Evolutionary conservation across 345 rosid species (phyloP), one percentile per base, ranked within the genome.

Genomic region (Populus alba): DNA sequence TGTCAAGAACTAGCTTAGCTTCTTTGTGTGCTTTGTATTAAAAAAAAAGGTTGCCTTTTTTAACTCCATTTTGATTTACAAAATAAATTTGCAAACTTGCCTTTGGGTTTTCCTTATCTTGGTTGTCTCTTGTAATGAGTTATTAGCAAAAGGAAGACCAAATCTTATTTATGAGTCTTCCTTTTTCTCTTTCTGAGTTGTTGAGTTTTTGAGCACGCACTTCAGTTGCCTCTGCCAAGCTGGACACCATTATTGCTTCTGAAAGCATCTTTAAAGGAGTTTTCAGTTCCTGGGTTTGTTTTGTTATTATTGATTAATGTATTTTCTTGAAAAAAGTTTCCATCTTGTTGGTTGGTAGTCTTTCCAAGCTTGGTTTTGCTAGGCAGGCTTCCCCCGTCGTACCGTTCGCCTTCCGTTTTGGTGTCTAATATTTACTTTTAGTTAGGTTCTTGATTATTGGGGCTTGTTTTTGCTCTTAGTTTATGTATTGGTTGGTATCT

Each of bases 201-300:
- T 75, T 78, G 83, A 78, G 76, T 71, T 74, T 55, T 76, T 67
- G 20, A 12, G 59, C 22, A 67, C 78, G 67, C 63, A 4, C 37
- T 77, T 23, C 39, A 13, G 67, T 65, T 81, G 73, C 43, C 71
- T 69, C 62, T 76, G 73, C 73, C 78, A 18, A 79, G 82, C 83
- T 81, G 83, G 83, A 66, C 84, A 23, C 85, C 78, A 81, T 84
- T 84, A 75, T 79, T 72, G 67, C 61, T 76, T 16, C 79, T 33
- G 63, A 18, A 8, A 75, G 25, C 67, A 71, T 76, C 35, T 31
- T 65, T 65, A 18, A 49, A 73, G 61, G 45, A 37, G 8, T 35
- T 22, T 7, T 37, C 11, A 31, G 25, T 75, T 80, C 70, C 63
- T 37, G 76, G 70, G 70, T 47, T 41, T 68, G 31, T 45, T 11